Evolutionary conservation across 148 eudicot species (phyloP).

Genomic region (Diospyros kaki): DNA sequence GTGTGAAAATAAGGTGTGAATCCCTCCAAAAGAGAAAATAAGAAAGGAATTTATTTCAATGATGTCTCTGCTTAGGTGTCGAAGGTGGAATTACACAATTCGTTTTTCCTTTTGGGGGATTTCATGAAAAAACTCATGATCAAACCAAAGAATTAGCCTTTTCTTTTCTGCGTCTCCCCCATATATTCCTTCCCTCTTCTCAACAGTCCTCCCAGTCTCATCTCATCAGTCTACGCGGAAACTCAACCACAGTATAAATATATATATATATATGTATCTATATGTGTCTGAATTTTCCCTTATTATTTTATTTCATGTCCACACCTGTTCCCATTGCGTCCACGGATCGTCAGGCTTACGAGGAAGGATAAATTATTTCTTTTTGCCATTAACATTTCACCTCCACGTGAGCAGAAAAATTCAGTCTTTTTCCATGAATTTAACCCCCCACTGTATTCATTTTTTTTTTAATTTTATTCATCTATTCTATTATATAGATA

Average conservation of each 20-base stretch:
- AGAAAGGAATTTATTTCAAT: not conserved
- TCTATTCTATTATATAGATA: too few species aligned
- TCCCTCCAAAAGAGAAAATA: not conserved
- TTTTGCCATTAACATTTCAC: too few species aligned
- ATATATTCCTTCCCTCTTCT: too few species aligned
- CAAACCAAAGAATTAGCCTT: too few species aligned
- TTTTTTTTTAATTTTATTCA: too few species aligned
- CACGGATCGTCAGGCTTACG: conserved; percentile 9
- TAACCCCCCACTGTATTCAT: too few species aligned
- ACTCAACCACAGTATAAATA: conserved; percentile 8
- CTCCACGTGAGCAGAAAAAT: too few species aligned
- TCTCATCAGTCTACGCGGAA: conserved; percentile 65
- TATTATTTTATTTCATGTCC: conserved; percentile 1
- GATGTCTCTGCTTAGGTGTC: conserved; percentile 16
- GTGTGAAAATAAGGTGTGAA: conserved; percentile 39
- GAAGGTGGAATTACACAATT: not conserved
- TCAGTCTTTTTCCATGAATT: too few species aligned
- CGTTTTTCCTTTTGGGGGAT: not conserved
- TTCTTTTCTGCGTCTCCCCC: too few species aligned
- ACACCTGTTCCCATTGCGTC: conserved; percentile 11
- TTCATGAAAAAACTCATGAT: too few species aligned
- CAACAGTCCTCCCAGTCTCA: conserved; percentile 23
- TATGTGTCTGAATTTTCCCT: not conserved
- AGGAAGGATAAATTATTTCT: not conserved
- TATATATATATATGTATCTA: too few species aligned